phyloP scores from a whole-genome alignment of 768 basidiomycete species.

The Neoboletus brunneissimus region DNA sequence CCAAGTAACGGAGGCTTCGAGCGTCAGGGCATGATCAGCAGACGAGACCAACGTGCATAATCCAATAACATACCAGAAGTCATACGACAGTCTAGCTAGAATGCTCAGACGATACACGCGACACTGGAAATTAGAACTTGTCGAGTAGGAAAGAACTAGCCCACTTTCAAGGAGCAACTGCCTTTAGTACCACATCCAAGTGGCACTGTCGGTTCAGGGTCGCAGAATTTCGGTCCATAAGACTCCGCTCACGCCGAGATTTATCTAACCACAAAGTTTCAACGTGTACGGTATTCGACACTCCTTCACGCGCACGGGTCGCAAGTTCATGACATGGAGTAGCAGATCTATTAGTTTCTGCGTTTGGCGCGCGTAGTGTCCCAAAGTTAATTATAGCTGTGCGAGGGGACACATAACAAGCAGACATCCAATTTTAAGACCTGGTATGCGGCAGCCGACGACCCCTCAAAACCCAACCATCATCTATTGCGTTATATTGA shows the following conservation, averaged over 20 bases:
- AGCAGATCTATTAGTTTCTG: neutral
- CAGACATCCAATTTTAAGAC: conserved; percentile 9
- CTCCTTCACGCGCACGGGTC: neutral
- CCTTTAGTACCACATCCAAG: no score
- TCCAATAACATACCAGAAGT: conserved; percentile 13
- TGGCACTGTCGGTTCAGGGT: no score
- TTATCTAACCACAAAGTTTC: neutral
- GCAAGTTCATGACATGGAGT: neutral
- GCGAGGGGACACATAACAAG: conserved; percentile 1
- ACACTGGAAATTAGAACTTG: neutral
- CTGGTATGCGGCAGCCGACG: neutral
- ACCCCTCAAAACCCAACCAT: neutral
- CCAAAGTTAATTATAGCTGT: neutral
- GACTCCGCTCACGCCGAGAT: neutral
- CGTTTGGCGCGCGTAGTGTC: neutral
- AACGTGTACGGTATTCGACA: neutral
- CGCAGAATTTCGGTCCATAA: neutral
- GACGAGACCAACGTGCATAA: neutral
- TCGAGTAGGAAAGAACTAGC: neutral
- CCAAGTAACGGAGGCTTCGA: conserved; percentile 21
- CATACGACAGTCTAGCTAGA: conserved; percentile 4
- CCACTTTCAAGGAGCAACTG: neutral
- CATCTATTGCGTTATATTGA: conserved; percentile 20
- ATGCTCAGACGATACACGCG: neutral
- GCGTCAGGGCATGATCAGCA: conserved; percentile 1